A percentile compares a stretch with the other conserved stretches of the same genome.
Evolutionary conservation across 805 yeast species (phyloP).

Genomic region (Barnettozyma siamensis): DNA sequence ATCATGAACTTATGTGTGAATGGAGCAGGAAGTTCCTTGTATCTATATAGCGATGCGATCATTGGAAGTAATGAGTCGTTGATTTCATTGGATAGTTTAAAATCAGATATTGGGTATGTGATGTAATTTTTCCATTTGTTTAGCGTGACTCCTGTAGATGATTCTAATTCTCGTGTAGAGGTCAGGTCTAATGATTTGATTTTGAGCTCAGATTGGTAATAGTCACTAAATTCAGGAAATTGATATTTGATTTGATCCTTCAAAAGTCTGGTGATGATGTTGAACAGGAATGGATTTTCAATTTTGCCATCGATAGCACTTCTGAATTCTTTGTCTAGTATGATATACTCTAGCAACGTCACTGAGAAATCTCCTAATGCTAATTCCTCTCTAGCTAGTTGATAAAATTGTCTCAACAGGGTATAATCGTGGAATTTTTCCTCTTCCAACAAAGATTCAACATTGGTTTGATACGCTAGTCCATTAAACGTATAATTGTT

Average conservation of each 20-base stretch:
- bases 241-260: constrained; percentile 7
- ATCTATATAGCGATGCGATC: neutral
- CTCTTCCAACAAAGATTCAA: neutral
- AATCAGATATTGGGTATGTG: constrained; percentile 6
- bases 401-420: constrained; percentile 1
- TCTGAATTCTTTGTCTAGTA: neutral
- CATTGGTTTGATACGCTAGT: neutral
- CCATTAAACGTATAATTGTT: neutral
- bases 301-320: neutral
- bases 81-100: neutral
- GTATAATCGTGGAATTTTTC: constrained; percentile 1
- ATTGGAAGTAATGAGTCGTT: neutral
- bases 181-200: neutral
- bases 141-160: neutral
- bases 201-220: constrained; percentile 2
- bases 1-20: neutral
- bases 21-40: neutral
- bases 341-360: constrained; percentile 2
- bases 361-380: constrained; percentile 8
- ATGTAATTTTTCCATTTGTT: constrained; percentile 17
- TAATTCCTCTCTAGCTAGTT: neutral
- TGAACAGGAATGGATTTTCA: constrained; percentile 6
- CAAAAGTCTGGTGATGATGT: constrained; percentile 8
- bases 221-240: constrained; percentile 9
- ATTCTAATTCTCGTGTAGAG: neutral